Conservation (phyloP, 139 green algal genomes). For the Chlamydomonas incerta region DNA sequence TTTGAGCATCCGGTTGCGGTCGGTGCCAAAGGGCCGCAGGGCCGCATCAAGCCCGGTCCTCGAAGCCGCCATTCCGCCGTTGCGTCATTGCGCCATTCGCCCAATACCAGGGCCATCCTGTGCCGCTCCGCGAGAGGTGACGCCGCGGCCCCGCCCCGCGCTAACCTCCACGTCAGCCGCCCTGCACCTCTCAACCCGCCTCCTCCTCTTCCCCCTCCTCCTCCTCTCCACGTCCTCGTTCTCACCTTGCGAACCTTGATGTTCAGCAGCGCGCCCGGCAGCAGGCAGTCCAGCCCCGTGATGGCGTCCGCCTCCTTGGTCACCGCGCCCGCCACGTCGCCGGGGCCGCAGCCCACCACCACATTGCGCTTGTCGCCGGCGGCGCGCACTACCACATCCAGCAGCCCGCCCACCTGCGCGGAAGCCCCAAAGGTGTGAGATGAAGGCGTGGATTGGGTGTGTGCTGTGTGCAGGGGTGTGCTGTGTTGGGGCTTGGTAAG, state of each 20-base stretch:
- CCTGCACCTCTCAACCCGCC: background rate
- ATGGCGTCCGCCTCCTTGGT: background rate
- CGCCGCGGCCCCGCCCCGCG: too few species aligned
- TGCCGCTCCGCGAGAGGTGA: too few species aligned
- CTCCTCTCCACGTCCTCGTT: background rate
- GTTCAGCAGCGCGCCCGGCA: conserved; percentile 88
- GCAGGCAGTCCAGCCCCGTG: conserved; percentile 64
- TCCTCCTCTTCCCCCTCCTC: background rate
- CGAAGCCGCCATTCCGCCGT: too few species aligned
- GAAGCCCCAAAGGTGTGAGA: background rate
- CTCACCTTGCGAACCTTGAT: conserved; percentile 51
- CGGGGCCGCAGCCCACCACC: conserved; percentile 20
- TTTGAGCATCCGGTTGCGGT: too few species aligned
- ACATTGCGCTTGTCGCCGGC: conserved; percentile 35
- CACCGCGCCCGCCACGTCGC: conserved; percentile 18
- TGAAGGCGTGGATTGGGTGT: background rate
- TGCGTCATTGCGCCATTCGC: too few species aligned
- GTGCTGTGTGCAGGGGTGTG: background rate
- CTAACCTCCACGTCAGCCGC: too few species aligned
- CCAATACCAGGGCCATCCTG: too few species aligned
- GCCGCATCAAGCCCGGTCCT: too few species aligned
- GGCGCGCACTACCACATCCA: conserved; percentile 65
- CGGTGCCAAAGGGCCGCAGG: too few species aligned
- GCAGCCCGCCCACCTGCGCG: conserved; percentile 54
- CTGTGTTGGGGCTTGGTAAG: background rate